phyloP scores from a whole-genome alignment of 345 rosid genomes.

The Lumnitzera racemosa region DNA sequence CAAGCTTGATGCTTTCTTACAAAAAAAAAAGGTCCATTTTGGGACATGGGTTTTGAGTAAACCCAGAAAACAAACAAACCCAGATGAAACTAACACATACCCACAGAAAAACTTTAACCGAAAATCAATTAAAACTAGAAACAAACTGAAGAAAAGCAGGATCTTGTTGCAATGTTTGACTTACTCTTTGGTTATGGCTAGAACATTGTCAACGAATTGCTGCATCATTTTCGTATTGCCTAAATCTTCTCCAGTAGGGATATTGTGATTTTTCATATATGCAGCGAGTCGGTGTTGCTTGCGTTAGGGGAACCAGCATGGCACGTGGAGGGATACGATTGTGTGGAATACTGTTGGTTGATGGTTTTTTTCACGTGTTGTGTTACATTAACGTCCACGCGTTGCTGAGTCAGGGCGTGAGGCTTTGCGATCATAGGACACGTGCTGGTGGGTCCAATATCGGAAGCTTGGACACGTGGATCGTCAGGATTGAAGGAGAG shows the following conservation, averaged over 20 bases:
- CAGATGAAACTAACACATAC: too few species aligned
- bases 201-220: slow-evolving; percentile 72
- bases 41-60: too few species aligned
- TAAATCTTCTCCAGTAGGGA: not conserved
- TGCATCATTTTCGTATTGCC: slow-evolving; percentile 34
- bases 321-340: slow-evolving; percentile 14
- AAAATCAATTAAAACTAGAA: not conserved
- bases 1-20: too few species aligned
- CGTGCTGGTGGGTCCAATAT: not conserved
- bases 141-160: not conserved
- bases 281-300: slow-evolving; percentile 7
- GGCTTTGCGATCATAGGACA: not conserved
- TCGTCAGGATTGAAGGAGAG: not conserved
- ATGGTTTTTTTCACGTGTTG: too few species aligned
- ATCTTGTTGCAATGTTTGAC: slow-evolving; percentile 21
- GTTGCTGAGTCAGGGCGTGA: too few species aligned
- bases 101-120: not conserved
- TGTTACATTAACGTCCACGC: too few species aligned
- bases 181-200: slow-evolving; percentile 87
- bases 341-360: not conserved
- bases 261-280: slow-evolving; percentile 35
- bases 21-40: too few species aligned
- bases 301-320: not conserved
- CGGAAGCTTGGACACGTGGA: not conserved
- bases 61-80: too few species aligned